Percentiles rank a stretch among this genome's conserved stretches.
phyloP scores from a whole-genome alignment of 371 early-diverging fungal species.

The Synchytrium microbalum region DNA sequence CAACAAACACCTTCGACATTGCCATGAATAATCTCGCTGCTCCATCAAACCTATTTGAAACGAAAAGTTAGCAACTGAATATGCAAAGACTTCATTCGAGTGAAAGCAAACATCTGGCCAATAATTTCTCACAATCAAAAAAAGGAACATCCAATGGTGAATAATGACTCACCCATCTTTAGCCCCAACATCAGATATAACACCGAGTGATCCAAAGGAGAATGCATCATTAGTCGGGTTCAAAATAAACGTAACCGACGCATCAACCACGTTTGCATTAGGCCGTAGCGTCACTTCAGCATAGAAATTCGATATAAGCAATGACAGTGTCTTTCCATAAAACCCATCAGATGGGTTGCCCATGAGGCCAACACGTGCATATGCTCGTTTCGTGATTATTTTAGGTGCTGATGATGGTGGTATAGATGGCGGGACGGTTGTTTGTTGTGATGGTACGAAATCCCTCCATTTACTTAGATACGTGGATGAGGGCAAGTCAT shows the following conservation, averaged over 20 bases:
- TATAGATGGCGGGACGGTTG: background rate
- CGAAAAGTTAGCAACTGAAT: no score
- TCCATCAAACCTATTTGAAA: no score
- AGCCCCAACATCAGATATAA: constrained; percentile 29
- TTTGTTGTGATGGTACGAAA: background rate
- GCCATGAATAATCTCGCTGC: constrained; percentile 52
- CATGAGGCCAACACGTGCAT: constrained; percentile 63
- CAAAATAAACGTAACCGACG: constrained; percentile 33
- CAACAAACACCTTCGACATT: constrained; percentile 51
- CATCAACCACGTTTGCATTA: constrained; percentile 26
- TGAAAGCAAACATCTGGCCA: no score
- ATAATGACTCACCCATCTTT: constrained; percentile 59
- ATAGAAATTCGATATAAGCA: constrained; percentile 58
- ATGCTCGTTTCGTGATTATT: constrained; percentile 34
- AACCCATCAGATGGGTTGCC: constrained; percentile 70
- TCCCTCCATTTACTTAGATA: background rate
- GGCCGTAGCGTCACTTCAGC: constrained; percentile 52
- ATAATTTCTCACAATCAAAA: no score
- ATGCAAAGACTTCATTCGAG: no score
- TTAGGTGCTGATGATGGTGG: background rate
- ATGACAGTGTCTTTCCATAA: constrained; percentile 55
- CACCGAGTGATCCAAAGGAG: constrained; percentile 33
- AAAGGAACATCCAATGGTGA: no score
- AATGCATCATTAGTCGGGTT: constrained; percentile 41
- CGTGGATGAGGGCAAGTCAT: background rate